phyloP scores from a whole-genome alignment of 2,329 filamentous ascomycete species.

The Periconia sp. region DNA sequence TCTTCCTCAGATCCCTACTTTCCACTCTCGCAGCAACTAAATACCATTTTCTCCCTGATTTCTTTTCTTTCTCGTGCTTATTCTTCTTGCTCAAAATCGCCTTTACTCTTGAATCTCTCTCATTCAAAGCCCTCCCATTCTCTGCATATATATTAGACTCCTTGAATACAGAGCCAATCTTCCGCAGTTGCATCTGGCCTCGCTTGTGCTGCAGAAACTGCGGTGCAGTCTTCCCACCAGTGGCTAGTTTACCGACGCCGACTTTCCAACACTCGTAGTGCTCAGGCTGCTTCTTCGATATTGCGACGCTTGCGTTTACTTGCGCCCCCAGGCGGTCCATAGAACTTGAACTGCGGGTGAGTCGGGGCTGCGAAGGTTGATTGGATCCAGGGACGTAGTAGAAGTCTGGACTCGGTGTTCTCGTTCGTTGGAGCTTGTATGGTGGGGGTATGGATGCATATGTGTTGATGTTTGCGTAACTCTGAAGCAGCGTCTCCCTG shows the following conservation, averaged over 20 bases:
- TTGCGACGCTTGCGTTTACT: too few relatives aligned
- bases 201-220: slow-evolving; percentile 12
- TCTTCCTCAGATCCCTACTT: slow-evolving; percentile 12
- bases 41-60: slow-evolving; percentile 13
- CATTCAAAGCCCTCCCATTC: slow-evolving; percentile 4
- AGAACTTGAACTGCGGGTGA: slow-evolving; percentile 16
- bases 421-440: neutral
- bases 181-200: slow-evolving; percentile 17
- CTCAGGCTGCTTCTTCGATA: too few relatives aligned
- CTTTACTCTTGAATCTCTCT: slow-evolving; percentile 17
- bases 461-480: slow-evolving; percentile 13
- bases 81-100: slow-evolving; percentile 18
- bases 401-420: slow-evolving; percentile 14
- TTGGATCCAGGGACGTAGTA: slow-evolving; percentile 6
- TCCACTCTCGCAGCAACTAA: slow-evolving; percentile 15
- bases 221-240: slow-evolving; percentile 11
- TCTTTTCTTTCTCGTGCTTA: slow-evolving; percentile 10
- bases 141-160: slow-evolving; percentile 11
- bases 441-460: neutral
- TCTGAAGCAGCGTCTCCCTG: slow-evolving; percentile 4
- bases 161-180: slow-evolving; percentile 17
- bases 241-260: slow-evolving; percentile 8
- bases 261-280: slow-evolving; percentile 19
- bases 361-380: neutral
- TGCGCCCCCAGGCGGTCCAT: slow-evolving; percentile 13